Conservation (phyloP, 2,329 filamentous ascomycete species). For the Byssochlamys sp. region DNA sequence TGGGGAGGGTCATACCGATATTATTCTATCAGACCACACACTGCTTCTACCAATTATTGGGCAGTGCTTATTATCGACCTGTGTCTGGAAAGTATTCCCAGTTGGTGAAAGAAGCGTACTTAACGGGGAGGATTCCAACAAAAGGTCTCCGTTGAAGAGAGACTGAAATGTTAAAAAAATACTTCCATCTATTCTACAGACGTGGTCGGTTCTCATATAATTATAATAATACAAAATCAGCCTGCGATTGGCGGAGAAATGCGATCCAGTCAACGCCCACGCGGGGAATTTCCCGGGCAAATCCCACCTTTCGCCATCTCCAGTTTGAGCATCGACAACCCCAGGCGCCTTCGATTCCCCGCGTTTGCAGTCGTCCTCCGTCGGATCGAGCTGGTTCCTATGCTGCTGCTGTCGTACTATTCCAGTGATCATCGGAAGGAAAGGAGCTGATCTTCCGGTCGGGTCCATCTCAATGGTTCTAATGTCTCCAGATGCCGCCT, state of each 20-base stretch:
- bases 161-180: too few species aligned
- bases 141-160: too few species aligned
- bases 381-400: neutral
- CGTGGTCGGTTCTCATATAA: too few species aligned
- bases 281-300: neutral
- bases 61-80: too few species aligned
- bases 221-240: neutral
- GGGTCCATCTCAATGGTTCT: neutral
- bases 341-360: neutral
- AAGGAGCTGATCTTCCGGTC: neutral
- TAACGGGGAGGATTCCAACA: too few species aligned
- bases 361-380: neutral
- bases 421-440: neutral
- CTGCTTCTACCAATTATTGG: too few species aligned
- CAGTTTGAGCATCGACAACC: neutral
- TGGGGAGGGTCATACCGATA: too few species aligned
- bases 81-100: too few species aligned
- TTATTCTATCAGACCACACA: too few species aligned
- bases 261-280: neutral
- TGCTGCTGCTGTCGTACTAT: neutral
- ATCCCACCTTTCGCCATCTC: neutral
- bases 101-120: too few species aligned
- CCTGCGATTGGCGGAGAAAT: neutral
- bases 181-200: too few species aligned
- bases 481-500: neutral